Conservation (phyloP, 805 yeast genomes). For the Lachancea meyersii region DNA sequence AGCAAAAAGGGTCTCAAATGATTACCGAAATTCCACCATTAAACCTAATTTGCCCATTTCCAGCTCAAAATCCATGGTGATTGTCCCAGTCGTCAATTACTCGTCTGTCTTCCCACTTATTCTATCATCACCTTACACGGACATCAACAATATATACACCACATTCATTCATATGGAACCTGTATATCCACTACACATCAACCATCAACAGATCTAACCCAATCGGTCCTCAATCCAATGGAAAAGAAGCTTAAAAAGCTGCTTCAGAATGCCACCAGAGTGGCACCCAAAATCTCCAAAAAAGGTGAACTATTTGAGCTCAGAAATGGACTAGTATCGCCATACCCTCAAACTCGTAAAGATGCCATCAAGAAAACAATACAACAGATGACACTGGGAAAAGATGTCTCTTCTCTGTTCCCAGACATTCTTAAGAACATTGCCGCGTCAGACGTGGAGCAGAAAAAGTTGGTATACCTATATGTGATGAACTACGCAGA, state of each 20-base stretch:
- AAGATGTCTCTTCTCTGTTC: constrained; percentile 88
- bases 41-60: too few relatives aligned
- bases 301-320: constrained; percentile 84
- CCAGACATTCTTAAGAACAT: constrained; percentile 95
- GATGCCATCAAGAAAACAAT: constrained; percentile 96
- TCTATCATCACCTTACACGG: too few relatives aligned
- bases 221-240: constrained; percentile 7
- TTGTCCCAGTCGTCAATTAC: too few relatives aligned
- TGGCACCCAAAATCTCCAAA: constrained; percentile 34
- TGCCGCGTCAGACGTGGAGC: constrained; percentile 94
- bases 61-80: too few relatives aligned
- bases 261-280: constrained; percentile 30
- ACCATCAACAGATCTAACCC: neutral
- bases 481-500: constrained; percentile 97
- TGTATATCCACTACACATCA: neutral
- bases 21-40: too few relatives aligned
- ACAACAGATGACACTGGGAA: constrained; percentile 97
- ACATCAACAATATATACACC: neutral
- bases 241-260: constrained; percentile 34
- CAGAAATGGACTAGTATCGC: constrained; percentile 85
- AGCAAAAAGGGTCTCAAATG: too few relatives aligned
- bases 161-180: neutral
- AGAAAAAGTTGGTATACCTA: constrained; percentile 89
- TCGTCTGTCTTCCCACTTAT: too few relatives aligned
- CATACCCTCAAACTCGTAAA: constrained; percentile 88